A percentile compares a stretch with the other conserved stretches of the same genome.
Conservation (phyloP, 2,329 filamentous ascomycete genomes). For the Leptographium galeiforme region DNA sequence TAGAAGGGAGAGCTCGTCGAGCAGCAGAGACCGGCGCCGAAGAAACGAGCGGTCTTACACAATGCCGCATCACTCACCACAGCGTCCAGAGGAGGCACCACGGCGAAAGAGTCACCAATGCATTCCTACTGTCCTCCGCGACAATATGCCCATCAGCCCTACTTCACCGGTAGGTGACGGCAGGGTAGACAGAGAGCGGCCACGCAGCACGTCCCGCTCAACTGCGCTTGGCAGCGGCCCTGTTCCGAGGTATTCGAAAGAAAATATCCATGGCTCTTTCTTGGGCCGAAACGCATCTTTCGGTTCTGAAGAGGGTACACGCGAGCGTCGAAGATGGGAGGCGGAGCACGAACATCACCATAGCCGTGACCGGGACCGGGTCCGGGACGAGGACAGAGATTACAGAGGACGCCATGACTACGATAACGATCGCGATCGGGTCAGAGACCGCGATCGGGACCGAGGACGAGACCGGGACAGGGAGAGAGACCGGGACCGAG, state of each 20-base stretch:
- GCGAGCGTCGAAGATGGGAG: conserved; percentile 14
- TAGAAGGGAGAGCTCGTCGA: conserved; percentile 8
- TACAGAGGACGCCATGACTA: conserved; percentile 10
- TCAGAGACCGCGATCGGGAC: conserved; percentile 15
- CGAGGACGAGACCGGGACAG: conserved; percentile 15
- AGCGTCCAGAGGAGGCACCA: conserved; percentile 19
- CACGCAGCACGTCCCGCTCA: conserved; percentile 10
- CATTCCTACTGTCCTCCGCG: conserved; percentile 24
- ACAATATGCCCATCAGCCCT: conserved; percentile 29
- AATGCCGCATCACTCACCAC: conserved; percentile 1
- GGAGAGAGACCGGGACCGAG: neutral
- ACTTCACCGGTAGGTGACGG: conserved; percentile 15
- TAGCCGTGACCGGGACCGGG: conserved; percentile 15
- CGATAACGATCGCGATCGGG: conserved; percentile 21
- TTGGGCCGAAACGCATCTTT: conserved; percentile 29
- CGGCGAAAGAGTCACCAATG: conserved; percentile 21
- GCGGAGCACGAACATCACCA: conserved; percentile 20
- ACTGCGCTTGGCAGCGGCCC: conserved; percentile 1
- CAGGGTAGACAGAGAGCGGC: conserved; percentile 19
- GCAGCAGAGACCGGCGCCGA: conserved; percentile 5
- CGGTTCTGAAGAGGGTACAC: conserved; percentile 19
- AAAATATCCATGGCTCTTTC: conserved; percentile 22
- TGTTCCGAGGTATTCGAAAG: conserved; percentile 22
- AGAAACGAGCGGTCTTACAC: conserved; percentile 1
- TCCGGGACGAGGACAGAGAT: conserved; percentile 8